Evolutionary conservation across 306 rosid genomes (phyloP), one percentile per base, ranked within the genome.

Genomic region (Cicer cuneatum): DNA sequence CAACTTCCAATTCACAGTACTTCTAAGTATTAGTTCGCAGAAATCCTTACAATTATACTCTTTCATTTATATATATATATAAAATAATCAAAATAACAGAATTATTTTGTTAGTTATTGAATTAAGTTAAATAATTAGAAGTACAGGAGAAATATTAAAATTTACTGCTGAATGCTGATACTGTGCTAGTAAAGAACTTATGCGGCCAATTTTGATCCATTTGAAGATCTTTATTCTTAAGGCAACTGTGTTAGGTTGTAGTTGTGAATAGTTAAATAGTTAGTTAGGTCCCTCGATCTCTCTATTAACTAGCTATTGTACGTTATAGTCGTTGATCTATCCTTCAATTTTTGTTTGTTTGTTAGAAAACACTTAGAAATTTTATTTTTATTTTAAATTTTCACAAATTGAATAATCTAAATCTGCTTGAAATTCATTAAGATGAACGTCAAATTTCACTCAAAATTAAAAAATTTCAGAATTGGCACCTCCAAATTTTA

Each of bases 31-130:
- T n/a, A n/a, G n/a, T n/a, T n/a, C n/a, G n/a, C n/a, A n/a, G n/a
- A n/a, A n/a, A n/a, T n/a, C n/a, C n/a, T n/a, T n/a, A n/a, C n/a
- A n/a, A n/a, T n/a, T n/a, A n/a, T n/a, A n/a, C n/a, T n/a, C n/a
- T n/a, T n/a, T n/a, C n/a, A n/a, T n/a, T n/a, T n/a, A n/a, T n/a
- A n/a, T n/a, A n/a, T n/a, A n/a, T n/a, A n/a, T n/a, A n/a, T n/a
- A n/a, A n/a, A n/a, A n/a, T n/a, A n/a, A n/a, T n/a, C n/a, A n/a
- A n/a, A n/a, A n/a, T n/a, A n/a, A n/a, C n/a, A n/a, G n/a, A n/a
- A n/a, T n/a, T n/a, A n/a, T 70, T 47, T 79, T 40, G 71, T 16
- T 10, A 10, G 3, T 41, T 72, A 14, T 79, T 69, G 10, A 18
- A 41, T 42, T 15, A 29, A 29, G 35, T 29, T 29, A 18, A 13